Conservation (phyloP, 1,284 basidiomycete species). For the Cutaneotrichosporon cutaneum region DNA sequence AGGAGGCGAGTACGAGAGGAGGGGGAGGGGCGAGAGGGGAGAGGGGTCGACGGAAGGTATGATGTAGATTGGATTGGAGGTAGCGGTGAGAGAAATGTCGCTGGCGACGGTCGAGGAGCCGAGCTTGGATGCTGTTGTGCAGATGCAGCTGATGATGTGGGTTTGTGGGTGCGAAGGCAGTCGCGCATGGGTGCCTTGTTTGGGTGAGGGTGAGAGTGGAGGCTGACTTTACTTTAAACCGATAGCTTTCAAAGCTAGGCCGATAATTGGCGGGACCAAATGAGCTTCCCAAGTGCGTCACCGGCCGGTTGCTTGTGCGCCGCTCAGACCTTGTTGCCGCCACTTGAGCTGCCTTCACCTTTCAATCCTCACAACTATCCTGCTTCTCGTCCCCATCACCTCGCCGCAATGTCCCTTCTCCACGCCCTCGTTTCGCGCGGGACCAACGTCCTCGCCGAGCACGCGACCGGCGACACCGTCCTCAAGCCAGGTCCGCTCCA, state of each 20-base stretch:
- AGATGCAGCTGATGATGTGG: neutral
- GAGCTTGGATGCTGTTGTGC: neutral
- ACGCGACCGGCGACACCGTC: constrained; percentile 71
- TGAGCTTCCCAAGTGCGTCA: neutral
- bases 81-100: neutral
- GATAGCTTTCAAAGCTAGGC: neutral
- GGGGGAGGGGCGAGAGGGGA: constrained; percentile 8
- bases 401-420: constrained; percentile 59
- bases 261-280: neutral
- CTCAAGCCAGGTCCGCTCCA: constrained; percentile 77
- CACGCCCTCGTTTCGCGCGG: constrained; percentile 85
- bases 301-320: no score
- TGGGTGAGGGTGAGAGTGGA: neutral
- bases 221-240: neutral
- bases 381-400: neutral
- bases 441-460: constrained; percentile 75
- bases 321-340: neutral
- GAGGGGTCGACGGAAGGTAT: neutral
- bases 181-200: neutral
- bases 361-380: neutral
- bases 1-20: constrained; percentile 8
- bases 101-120: neutral
- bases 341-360: neutral
- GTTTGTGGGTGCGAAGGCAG: neutral
- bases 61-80: neutral